These are phyloP conservation scores for Lactifluus subvellereus DNA, from an alignment of 768 basidiomycete species.

Conservation along the genomic window DNA sequence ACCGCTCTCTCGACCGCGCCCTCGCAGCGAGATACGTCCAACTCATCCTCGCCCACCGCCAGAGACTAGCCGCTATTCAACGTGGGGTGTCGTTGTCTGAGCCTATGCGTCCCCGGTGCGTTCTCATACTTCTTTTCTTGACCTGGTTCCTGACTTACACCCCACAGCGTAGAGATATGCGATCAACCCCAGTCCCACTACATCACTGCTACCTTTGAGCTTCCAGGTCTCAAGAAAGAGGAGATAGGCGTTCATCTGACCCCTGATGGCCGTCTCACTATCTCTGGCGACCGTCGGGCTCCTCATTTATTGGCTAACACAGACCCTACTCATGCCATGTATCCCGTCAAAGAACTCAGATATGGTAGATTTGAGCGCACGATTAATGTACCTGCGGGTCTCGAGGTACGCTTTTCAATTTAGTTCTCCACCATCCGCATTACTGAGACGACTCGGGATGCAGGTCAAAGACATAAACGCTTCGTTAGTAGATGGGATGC, in stretches of 20 bases:
- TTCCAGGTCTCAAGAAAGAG: conserved; percentile 49
- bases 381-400: conserved; percentile 19
- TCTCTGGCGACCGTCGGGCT: conserved; percentile 40
- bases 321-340: neutral
- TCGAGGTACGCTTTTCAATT: conserved; percentile 16
- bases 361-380: conserved; percentile 25
- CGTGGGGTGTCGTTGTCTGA: neutral
- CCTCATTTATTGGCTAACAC: conserved; percentile 23
- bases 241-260: conserved; percentile 42
- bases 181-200: conserved; percentile 38
- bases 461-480: conserved; percentile 25
- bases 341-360: conserved; percentile 23
- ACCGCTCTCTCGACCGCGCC: conserved; percentile 22
- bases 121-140: neutral
- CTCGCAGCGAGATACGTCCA: conserved; percentile 20
- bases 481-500: conserved; percentile 22
- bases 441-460: conserved; percentile 4
- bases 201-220: conserved; percentile 49
- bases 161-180: conserved; percentile 41
- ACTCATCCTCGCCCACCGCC: conserved; percentile 22
- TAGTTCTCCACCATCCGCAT: neutral
- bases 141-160: neutral
- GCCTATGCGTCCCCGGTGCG: conserved; percentile 23
- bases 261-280: conserved; percentile 40
- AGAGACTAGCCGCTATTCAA: conserved; percentile 13